phyloP scores from a whole-genome alignment of 164 flowering plant genomes.

The Chimonanthus salicifolius region DNA sequence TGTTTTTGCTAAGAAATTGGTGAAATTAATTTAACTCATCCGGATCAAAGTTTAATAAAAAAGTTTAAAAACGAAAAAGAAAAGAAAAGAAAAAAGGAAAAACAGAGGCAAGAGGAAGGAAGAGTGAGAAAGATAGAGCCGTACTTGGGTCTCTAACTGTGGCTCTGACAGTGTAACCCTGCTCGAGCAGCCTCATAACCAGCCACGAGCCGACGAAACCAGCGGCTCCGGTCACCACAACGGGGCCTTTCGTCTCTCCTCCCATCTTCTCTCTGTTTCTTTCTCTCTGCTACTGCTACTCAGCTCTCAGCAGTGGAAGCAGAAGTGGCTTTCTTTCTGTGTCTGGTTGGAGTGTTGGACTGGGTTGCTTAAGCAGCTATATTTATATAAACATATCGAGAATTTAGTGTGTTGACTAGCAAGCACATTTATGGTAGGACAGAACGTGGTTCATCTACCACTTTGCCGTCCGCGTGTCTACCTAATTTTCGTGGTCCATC shows the following conservation, averaged over 20 bases:
- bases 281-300: neutral
- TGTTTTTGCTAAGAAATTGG: no score
- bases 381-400: neutral
- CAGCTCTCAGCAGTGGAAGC: neutral
- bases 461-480: neutral
- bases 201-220: slow-evolving; percentile 27
- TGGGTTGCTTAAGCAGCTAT: neutral
- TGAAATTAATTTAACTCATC: no score
- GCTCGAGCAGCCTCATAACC: slow-evolving; percentile 16
- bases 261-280: neutral
- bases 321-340: no score
- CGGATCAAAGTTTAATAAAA: no score
- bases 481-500: neutral
- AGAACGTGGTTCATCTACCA: slow-evolving; percentile 2
- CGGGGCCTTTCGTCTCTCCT: slow-evolving; percentile 8
- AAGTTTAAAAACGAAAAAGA: neutral
- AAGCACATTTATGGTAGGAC: neutral
- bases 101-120: neutral
- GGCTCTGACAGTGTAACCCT: slow-evolving; percentile 25
- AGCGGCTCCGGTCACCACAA: slow-evolving; percentile 26
- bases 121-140: neutral
- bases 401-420: neutral
- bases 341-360: neutral
- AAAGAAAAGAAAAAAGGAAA: neutral
- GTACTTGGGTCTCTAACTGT: slow-evolving; percentile 22